A percentile compares a stretch with the other conserved stretches of the same genome.
These are phyloP conservation scores for Cyberlindnera maclurae DNA, from an alignment of 805 yeast species.

Conservation along the genomic window DNA sequence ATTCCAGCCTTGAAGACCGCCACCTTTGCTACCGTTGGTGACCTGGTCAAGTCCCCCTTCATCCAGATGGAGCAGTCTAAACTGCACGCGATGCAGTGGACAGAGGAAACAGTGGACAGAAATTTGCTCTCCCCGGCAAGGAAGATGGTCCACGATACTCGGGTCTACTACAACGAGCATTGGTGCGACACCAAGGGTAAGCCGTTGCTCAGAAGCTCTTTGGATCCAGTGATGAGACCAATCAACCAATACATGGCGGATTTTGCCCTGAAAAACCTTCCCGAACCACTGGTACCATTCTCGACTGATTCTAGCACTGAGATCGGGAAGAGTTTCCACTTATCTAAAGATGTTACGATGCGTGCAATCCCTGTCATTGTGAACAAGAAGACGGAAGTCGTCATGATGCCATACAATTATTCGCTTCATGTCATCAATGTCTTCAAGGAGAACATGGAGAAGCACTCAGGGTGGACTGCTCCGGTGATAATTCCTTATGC, in stretches of 20 bases:
- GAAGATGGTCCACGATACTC: constrained; percentile 38
- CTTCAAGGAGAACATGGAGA: constrained; percentile 33
- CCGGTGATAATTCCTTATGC: constrained; percentile 27
- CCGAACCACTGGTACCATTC: constrained; percentile 34
- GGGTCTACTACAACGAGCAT: constrained; percentile 43
- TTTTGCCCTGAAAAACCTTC: constrained; percentile 37
- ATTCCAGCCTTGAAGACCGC: constrained; percentile 55
- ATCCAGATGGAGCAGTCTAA: constrained; percentile 13
- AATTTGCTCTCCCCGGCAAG: constrained; percentile 42
- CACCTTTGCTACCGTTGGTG: constrained; percentile 41
- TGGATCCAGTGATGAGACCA: constrained; percentile 60
- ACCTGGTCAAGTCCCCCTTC: constrained; percentile 46
- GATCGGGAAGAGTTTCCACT: constrained; percentile 41
- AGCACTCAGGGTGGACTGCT: constrained; percentile 27
- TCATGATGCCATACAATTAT: constrained; percentile 30
- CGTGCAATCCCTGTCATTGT: constrained; percentile 31
- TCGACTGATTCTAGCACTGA: constrained; percentile 47
- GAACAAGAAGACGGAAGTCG: constrained; percentile 21
- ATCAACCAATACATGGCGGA: constrained; percentile 47
- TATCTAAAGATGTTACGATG: constrained; percentile 32
- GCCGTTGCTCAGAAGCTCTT: constrained; percentile 51
- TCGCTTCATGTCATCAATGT: constrained; percentile 30
- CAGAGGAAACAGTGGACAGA: constrained; percentile 26
- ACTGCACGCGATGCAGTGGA: constrained; percentile 28
- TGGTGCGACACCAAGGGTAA: constrained; percentile 54